phyloP scores from a whole-genome alignment of 2,329 filamentous ascomycete species.

The Ilyonectria sp. region DNA sequence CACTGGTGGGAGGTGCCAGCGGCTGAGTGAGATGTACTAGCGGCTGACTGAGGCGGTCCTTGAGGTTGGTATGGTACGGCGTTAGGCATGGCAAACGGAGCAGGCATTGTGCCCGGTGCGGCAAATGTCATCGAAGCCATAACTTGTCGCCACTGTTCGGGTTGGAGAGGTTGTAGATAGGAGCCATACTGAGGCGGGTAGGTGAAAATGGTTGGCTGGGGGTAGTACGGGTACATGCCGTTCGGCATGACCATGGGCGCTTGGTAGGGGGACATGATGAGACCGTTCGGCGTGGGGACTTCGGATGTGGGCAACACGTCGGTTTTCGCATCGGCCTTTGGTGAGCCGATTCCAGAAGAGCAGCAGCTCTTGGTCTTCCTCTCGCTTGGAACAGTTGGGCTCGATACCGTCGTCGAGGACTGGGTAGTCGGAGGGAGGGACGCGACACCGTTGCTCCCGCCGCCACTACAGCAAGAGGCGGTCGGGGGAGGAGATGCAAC shows the following conservation, averaged over 20 bases:
- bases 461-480: slow-evolving; percentile 56
- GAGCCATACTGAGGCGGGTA: slow-evolving; percentile 70
- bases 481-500: slow-evolving; percentile 16
- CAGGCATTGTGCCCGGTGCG: slow-evolving; percentile 51
- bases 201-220: slow-evolving; percentile 64
- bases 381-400: slow-evolving; percentile 35
- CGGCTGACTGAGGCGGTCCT: slow-evolving; percentile 36
- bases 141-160: slow-evolving; percentile 67
- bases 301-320: slow-evolving; percentile 40
- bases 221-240: slow-evolving; percentile 58
- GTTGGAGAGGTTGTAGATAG: slow-evolving; percentile 68
- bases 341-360: slow-evolving; percentile 44
- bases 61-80: slow-evolving; percentile 40
- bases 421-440: slow-evolving; percentile 19
- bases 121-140: slow-evolving; percentile 59
- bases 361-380: slow-evolving; percentile 50
- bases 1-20: slow-evolving; percentile 63
- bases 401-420: slow-evolving; percentile 33
- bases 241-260: slow-evolving; percentile 55
- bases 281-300: slow-evolving; percentile 44
- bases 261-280: slow-evolving; percentile 56
- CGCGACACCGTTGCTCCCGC: slow-evolving; percentile 20
- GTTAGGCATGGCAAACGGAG: slow-evolving; percentile 46
- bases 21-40: slow-evolving; percentile 44
- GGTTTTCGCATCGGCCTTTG: slow-evolving; percentile 38